Base-by-base conservation (phyloP, 1,284 basidiomycete genomes). In the Meripilus lineatus region DNA sequence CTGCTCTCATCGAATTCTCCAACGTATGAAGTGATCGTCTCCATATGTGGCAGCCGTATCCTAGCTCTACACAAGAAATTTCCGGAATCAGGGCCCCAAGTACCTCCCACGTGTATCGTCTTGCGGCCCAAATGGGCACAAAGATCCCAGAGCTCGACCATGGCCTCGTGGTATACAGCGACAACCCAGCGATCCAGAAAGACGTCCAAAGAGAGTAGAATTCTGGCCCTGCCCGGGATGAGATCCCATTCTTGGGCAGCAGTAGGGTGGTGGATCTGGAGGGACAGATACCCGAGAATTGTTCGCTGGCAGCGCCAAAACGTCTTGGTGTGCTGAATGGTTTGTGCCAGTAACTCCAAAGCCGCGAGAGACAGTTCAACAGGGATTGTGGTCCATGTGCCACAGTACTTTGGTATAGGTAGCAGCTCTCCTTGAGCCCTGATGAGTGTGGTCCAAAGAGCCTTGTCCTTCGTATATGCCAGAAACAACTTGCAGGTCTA, bases 141-240 rank as follows among this genome's bases (percentile, higher is more conserved):
- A 0, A 63, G 54, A 36, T 63, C 61, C 59, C 59, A 63, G 1
- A 63, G 28, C 24, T 60, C 52, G 15, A 61, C 43, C 5, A 50
- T 33, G n/a, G 54, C 48, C 42, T 61, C 59, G 11, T 54, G 50
- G 18, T 53, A 58, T 1, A 60, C 48, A 20, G 52, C 57, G 0
- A 61, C 44, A 0, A 63, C 44, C 59, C 58, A 63, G 5, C 59
- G 49, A 35, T 59, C 56, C 5, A 53, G 44, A 13, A 59, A 46
- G 0, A 59, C 40, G 7, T 57, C 49, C 24, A 63, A 48, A 1
- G 50, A 45, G 22, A 58, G 49, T 15, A 61, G 54, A 1, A 53
- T 54, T 13, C 48, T 48, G 3, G 47, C 20, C 35, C 18, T 26
- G 46, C 47, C 1, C 28, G 40, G 3, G n/a, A 8, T n/a, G 8